phyloP scores from a whole-genome alignment of 305 asterid species.

The Solanum chacoense region DNA sequence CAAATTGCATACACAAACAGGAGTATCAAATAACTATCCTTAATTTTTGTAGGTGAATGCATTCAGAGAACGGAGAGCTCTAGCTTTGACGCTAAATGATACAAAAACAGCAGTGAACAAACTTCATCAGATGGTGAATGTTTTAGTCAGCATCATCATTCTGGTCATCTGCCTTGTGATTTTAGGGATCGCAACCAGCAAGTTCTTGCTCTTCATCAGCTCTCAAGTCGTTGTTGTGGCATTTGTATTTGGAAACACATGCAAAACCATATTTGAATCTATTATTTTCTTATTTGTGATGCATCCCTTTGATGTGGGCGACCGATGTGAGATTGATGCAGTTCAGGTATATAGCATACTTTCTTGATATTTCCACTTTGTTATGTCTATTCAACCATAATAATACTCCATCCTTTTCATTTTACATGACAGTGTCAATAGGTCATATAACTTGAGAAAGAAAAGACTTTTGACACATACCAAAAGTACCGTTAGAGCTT shows the following conservation, averaged over 20 bases:
- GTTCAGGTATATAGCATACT: conserved; percentile 44
- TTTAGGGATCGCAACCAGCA: conserved; percentile 33
- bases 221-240: conserved; percentile 90
- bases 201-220: conserved; percentile 64
- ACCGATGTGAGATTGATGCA: conserved; percentile 82
- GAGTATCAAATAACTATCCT: background rate
- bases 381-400: background rate
- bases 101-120: conserved; percentile 83
- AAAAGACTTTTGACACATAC: background rate
- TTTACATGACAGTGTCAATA: background rate
- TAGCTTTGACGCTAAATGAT: conserved; percentile 79
- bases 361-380: background rate
- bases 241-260: conserved; percentile 78
- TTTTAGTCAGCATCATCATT: conserved; percentile 12
- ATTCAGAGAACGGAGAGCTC: conserved; percentile 82
- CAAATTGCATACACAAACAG: background rate
- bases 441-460: background rate
- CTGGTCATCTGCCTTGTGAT: conserved; percentile 9
- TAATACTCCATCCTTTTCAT: background rate
- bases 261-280: conserved; percentile 75
- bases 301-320: conserved; percentile 88
- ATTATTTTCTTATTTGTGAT: conserved; percentile 61
- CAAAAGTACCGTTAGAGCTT: background rate
- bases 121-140: conserved; percentile 21
- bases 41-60: conserved; percentile 49